A percentile compares a stretch with the other conserved stretches of the same genome.
Evolutionary conservation across 495 filamentous ascomycete species (phyloP).

Genomic region (Aspergillus diversus): DNA sequence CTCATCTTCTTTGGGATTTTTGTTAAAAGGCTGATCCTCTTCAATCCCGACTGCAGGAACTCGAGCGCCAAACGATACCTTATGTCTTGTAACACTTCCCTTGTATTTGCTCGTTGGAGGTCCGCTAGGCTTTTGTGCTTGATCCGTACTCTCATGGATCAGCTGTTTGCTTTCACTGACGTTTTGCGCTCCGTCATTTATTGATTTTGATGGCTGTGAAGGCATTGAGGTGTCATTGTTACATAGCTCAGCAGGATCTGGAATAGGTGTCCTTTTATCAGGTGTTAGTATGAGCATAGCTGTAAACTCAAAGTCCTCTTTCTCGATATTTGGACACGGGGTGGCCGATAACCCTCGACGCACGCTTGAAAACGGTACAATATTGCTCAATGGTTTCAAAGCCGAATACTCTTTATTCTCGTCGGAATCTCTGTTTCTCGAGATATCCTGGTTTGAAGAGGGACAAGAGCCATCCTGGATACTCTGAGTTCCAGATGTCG

Average conservation of each 20-base stretch:
- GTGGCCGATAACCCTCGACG: constrained; percentile 21
- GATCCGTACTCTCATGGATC: too few relatives aligned
- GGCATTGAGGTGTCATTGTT: background rate
- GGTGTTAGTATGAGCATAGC: constrained; percentile 35
- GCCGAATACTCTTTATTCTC: constrained; percentile 5
- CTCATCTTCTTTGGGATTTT: background rate
- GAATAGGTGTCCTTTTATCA: constrained; percentile 3
- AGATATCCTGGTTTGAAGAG: background rate
- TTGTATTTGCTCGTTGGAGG: background rate
- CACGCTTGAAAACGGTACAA: constrained; percentile 36
- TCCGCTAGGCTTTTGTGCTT: too few relatives aligned
- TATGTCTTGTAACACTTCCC: background rate
- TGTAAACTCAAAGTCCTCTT: constrained; percentile 35
- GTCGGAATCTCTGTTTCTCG: background rate
- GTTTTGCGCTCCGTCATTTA: too few relatives aligned
- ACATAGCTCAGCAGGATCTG: background rate
- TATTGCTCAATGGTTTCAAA: constrained; percentile 16
- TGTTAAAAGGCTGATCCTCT: constrained; percentile 11
- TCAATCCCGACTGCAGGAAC: background rate
- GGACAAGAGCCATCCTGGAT: background rate
- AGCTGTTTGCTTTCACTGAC: too few relatives aligned
- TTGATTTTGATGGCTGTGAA: background rate
- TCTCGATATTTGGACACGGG: constrained; percentile 19
- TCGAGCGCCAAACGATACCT: constrained; percentile 34
- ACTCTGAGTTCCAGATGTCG: background rate